Conservation (phyloP, 257 asterid genomes). For the Asclepias syriaca region DNA sequence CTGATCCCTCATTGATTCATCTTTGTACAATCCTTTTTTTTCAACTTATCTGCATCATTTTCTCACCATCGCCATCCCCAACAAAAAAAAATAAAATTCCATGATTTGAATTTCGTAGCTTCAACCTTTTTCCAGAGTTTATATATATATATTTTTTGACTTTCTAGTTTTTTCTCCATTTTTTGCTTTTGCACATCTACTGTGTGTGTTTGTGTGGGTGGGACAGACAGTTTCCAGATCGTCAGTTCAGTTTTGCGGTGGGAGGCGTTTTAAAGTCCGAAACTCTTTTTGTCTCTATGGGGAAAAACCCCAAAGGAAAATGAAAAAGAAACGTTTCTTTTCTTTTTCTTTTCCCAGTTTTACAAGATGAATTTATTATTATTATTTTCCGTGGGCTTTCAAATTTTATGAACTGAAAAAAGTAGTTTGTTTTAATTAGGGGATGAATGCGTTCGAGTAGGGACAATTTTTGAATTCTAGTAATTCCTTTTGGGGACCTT, state of each 20-base stretch:
- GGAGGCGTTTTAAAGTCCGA: not conserved
- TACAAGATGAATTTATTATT: no score
- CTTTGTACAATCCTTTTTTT: not conserved
- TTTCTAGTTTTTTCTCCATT: not conserved
- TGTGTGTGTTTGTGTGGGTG: not conserved
- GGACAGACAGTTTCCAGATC: not conserved
- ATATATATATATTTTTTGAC: not conserved
- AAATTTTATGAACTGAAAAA: no score
- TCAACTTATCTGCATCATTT: not conserved
- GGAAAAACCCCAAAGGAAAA: not conserved
- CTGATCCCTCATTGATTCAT: not conserved
- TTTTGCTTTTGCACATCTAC: not conserved
- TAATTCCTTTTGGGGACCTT: not conserved
- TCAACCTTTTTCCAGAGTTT: not conserved
- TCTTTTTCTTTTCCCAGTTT: not conserved
- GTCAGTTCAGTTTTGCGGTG: not conserved
- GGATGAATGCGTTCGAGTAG: not conserved
- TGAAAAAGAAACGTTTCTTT: not conserved
- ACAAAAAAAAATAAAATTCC: not conserved
- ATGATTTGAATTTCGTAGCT: not conserved
- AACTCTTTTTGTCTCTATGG: not conserved
- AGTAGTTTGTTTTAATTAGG: no score
- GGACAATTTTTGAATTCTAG: not conserved
- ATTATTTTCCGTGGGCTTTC: no score
- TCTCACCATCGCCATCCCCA: not conserved